phyloP scores from a whole-genome alignment of 805 yeast species.

The Komagataella pastoris region DNA sequence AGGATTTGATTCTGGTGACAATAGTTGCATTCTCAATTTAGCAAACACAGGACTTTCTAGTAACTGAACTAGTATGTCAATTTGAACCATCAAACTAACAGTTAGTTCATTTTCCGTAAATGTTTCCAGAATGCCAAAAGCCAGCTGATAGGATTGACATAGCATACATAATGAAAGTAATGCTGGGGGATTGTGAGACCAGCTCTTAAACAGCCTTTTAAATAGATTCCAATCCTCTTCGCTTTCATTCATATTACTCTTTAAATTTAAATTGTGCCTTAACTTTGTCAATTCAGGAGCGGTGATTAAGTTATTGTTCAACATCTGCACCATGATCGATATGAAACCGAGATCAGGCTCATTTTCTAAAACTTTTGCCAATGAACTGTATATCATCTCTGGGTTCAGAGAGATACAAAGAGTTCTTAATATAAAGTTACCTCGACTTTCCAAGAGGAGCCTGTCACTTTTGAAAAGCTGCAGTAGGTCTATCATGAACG shows the following conservation, averaged over 20 bases:
- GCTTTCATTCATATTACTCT: slow-evolving; percentile 36
- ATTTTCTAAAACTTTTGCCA: slow-evolving; percentile 60
- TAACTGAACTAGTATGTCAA: slow-evolving; percentile 81
- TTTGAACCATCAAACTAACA: slow-evolving; percentile 67
- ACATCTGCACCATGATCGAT: slow-evolving; percentile 70
- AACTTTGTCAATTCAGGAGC: slow-evolving; percentile 68
- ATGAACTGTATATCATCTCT: slow-evolving; percentile 68
- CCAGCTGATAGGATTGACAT: slow-evolving; percentile 80
- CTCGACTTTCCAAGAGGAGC: slow-evolving; percentile 51
- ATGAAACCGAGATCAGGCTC: slow-evolving; percentile 57
- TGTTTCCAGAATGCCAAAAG: slow-evolving; percentile 69
- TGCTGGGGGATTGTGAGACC: slow-evolving; percentile 90
- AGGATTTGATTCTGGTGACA: slow-evolving; percentile 77
- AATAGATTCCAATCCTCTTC: slow-evolving; percentile 58
- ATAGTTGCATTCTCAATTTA: slow-evolving; percentile 70
- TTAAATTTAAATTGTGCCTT: slow-evolving; percentile 39
- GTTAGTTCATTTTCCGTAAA: slow-evolving; percentile 74
- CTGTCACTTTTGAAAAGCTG: slow-evolving; percentile 59
- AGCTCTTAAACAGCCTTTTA: slow-evolving; percentile 65
- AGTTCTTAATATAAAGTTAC: slow-evolving; percentile 75
- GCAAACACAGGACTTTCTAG: slow-evolving; percentile 90
- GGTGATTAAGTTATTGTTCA: slow-evolving; percentile 75
- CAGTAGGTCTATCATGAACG: slow-evolving; percentile 61
- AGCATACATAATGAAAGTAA: slow-evolving; percentile 73
- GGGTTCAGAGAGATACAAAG: slow-evolving; percentile 72